Percentiles rank a stretch among this genome's conserved stretches.
Conservation (phyloP, 495 filamentous ascomycete genomes). For the Tuber borchii region DNA sequence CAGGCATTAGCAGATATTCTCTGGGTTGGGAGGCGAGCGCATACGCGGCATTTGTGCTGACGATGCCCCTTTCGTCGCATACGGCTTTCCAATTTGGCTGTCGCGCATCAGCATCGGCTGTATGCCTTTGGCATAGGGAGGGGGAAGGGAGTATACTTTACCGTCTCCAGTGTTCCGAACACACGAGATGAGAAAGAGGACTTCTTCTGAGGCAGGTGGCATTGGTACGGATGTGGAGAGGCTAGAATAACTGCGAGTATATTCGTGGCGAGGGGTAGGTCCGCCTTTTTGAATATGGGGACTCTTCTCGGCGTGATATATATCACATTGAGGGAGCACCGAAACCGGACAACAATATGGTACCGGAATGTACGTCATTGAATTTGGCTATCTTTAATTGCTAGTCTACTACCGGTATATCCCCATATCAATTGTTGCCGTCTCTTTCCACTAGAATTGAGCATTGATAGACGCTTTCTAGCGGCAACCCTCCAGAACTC, state of each 20-base stretch:
- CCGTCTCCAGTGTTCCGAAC: slow-evolving; percentile 8
- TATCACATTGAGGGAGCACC: neutral
- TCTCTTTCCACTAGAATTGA: neutral
- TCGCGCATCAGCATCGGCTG: neutral
- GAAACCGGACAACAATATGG: neutral
- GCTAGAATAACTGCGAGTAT: neutral
- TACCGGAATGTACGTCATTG: neutral
- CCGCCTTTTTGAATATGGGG: neutral
- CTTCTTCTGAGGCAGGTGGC: neutral
- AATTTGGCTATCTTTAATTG: neutral
- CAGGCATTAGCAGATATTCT: neutral
- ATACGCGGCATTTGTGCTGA: slow-evolving; percentile 12
- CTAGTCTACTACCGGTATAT: neutral
- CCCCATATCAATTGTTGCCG: neutral
- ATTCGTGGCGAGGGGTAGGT: neutral
- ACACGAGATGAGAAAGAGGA: slow-evolving; percentile 12
- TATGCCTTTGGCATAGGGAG: neutral
- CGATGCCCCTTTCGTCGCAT: slow-evolving; percentile 8
- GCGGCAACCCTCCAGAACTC: neutral
- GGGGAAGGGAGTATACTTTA: neutral
- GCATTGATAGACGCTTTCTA: neutral
- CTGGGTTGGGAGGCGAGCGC: neutral
- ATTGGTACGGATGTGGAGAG: neutral
- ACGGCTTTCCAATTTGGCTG: slow-evolving; percentile 13
- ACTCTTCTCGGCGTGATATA: neutral